Conservation (phyloP, 192 early-diverging fungal genomes). For the Gigaspora rosea region DNA sequence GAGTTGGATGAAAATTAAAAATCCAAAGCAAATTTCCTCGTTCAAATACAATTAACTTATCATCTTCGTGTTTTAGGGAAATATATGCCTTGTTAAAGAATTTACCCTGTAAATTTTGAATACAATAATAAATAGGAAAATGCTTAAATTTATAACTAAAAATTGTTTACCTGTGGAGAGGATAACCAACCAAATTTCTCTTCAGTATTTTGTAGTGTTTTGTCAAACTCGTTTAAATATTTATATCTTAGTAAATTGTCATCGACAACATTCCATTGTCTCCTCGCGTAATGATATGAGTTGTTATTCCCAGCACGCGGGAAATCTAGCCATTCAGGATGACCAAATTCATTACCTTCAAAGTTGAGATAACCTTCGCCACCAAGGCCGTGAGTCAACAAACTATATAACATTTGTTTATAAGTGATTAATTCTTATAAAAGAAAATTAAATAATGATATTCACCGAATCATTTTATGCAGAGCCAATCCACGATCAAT, state of each 20-base stretch:
- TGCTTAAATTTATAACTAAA: neutral
- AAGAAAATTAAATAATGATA: neutral
- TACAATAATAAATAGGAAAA: neutral
- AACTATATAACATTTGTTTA: slow-evolving; percentile 42
- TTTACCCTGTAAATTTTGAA: neutral
- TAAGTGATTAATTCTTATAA: neutral
- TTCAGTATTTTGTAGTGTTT: slow-evolving; percentile 81
- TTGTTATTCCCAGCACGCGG: slow-evolving; percentile 90
- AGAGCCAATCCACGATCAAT: slow-evolving; percentile 93
- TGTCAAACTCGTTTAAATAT: slow-evolving; percentile 90
- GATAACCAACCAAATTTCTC: slow-evolving; percentile 67
- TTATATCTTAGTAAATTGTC: slow-evolving; percentile 88
- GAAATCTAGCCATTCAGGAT: slow-evolving; percentile 99
- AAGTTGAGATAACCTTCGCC: slow-evolving; percentile 98
- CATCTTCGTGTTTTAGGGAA: slow-evolving; percentile 84
- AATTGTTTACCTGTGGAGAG: slow-evolving; percentile 56
- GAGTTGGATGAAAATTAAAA: slow-evolving; percentile 92
- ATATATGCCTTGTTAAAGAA: slow-evolving; percentile 64
- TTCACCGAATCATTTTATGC: slow-evolving; percentile 93
- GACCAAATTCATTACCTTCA: slow-evolving; percentile 98
- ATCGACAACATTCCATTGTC: slow-evolving; percentile 95
- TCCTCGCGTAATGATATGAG: slow-evolving; percentile 90
- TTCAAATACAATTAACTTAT: slow-evolving; percentile 94
- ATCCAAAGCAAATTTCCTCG: slow-evolving; percentile 86
- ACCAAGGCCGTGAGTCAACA: slow-evolving; percentile 86